Conservation (phyloP, 1,284 basidiomycete genomes). For the Abortiporus biennis region DNA sequence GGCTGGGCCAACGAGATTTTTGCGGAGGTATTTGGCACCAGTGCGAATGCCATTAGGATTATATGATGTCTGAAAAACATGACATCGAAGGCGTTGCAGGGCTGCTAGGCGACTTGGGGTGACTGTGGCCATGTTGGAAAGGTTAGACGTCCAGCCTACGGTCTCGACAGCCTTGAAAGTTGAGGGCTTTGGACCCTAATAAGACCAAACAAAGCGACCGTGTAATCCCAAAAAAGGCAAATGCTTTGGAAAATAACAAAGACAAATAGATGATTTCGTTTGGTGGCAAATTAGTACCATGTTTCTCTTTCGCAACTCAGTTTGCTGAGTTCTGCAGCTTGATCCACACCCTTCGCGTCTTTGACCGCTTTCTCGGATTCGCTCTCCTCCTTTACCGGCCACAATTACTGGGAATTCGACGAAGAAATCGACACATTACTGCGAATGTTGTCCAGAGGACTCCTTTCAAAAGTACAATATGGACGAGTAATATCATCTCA, state of each 20-base stretch:
- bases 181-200: slow-evolving; percentile 13
- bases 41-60: slow-evolving; percentile 76
- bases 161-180: slow-evolving; percentile 13
- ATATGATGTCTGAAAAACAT: slow-evolving; percentile 80
- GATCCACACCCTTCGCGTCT: background rate
- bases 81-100: slow-evolving; percentile 53
- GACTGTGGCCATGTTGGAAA: slow-evolving; percentile 26
- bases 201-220: slow-evolving; percentile 10
- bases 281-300: background rate
- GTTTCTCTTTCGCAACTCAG: background rate
- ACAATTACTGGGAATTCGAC: too few relatives aligned
- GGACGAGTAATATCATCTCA: too few relatives aligned
- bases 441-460: too few relatives aligned
- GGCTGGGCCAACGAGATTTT: slow-evolving; percentile 68
- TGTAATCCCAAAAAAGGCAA: slow-evolving; percentile 9
- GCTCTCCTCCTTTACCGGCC: too few relatives aligned
- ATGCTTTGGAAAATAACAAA: slow-evolving; percentile 14
- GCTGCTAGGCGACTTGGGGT: slow-evolving; percentile 42
- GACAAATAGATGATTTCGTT: slow-evolving; percentile 12
- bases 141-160: background rate
- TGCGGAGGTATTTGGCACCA: slow-evolving; percentile 80
- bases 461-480: too few relatives aligned
- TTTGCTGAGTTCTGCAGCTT: background rate
- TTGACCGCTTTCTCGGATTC: background rate
- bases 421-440: too few relatives aligned